These are phyloP conservation scores for Dalbergia oliveri DNA, from an alignment of 306 rosid genomes.

Conservation along the genomic window DNA sequence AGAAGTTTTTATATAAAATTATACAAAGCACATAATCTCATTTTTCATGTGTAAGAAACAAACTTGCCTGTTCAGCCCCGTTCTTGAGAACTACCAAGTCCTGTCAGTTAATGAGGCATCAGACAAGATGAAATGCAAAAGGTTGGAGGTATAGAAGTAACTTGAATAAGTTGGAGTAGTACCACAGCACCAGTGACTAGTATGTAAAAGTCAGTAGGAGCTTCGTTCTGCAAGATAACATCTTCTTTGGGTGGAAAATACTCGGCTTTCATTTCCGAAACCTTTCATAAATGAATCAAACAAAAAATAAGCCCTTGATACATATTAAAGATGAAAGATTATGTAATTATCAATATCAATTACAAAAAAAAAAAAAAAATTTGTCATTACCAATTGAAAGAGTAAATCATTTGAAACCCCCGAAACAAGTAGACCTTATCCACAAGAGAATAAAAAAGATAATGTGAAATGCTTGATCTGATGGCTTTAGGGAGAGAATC, in stretches of 20 bases:
- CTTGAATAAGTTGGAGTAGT: slow-evolving; percentile 38
- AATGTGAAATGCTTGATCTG: slow-evolving; percentile 86
- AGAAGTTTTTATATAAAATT: no score
- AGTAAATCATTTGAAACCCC: slow-evolving; percentile 92
- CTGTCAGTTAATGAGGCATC: slow-evolving; percentile 55
- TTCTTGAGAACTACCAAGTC: slow-evolving; percentile 71
- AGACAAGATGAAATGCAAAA: slow-evolving; percentile 26
- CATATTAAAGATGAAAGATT: slow-evolving; percentile 14
- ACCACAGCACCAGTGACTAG: slow-evolving; percentile 94
- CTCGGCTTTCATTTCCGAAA: slow-evolving; percentile 98
- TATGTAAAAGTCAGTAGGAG: slow-evolving; percentile 93
- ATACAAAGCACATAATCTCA: no score
- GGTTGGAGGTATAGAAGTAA: background rate
- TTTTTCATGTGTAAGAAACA: background rate
- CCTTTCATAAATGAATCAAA: slow-evolving; percentile 54
- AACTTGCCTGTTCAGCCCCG: slow-evolving; percentile 84
- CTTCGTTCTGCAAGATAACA: slow-evolving; percentile 93
- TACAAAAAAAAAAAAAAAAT: slow-evolving; percentile 8
- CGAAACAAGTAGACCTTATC: slow-evolving; percentile 83
- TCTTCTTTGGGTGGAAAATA: slow-evolving; percentile 98
- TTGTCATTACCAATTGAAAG: slow-evolving; percentile 81
- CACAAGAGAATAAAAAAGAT: slow-evolving; percentile 80
- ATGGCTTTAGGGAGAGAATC: slow-evolving; percentile 97
- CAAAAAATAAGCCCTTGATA: slow-evolving; percentile 25
- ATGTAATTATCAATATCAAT: slow-evolving; percentile 11